phyloP scores from a whole-genome alignment of 306 rosid genomes.

The Luffa acutangula region DNA sequence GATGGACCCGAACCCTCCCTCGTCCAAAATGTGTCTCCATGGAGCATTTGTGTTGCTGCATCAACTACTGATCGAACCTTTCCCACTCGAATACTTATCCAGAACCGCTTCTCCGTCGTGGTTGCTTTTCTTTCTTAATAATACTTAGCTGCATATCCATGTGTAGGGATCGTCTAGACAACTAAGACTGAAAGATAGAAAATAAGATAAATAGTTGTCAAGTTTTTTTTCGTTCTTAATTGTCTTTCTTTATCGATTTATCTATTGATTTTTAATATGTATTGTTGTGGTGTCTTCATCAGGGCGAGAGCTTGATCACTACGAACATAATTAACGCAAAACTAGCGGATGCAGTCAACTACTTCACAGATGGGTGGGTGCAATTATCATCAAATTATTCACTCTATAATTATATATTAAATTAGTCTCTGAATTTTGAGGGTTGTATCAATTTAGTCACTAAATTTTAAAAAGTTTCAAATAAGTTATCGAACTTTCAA shows the following conservation, averaged over 20 bases:
- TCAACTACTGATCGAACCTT: constrained; percentile 37
- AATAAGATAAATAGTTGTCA: no score
- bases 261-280: neutral
- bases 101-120: constrained; percentile 19
- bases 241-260: no score
- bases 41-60: constrained; percentile 51
- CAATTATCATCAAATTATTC: no score
- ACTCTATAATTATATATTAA: no score
- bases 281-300: neutral
- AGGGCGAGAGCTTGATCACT: constrained; percentile 46
- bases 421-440: no score
- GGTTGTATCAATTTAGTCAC: no score
- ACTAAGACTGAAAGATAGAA: no score
- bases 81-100: constrained; percentile 21
- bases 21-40: constrained; percentile 37
- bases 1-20: constrained; percentile 35
- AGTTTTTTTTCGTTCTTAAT: no score
- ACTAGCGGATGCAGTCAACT: constrained; percentile 27
- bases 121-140: neutral
- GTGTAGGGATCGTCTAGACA: no score
- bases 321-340: constrained; percentile 17
- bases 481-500: no score
- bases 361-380: constrained; percentile 22
- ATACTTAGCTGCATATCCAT: no score
- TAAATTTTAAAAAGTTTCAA: no score